Base-by-base conservation (phyloP, 1,284 basidiomycete genomes). In the Trichosporon inkin region DNA sequence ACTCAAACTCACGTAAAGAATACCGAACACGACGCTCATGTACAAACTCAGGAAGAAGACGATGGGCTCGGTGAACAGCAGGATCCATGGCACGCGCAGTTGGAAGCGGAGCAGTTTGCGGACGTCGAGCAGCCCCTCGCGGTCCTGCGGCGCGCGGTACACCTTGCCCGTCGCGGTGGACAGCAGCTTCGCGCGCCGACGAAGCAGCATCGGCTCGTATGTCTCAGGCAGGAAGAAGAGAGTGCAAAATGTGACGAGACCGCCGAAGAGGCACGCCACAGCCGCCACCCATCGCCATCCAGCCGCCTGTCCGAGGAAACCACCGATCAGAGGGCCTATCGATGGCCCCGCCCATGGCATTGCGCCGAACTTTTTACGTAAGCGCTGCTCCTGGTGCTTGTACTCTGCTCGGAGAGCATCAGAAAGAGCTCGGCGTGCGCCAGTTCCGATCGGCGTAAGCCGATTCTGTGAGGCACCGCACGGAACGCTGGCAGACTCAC, bases 231-330 rank as follows among this genome's bases (percentile, higher is more conserved):
- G 64, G 53, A 73, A 62, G 56, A 74, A 40, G 19, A 73, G 62
- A 1, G 44, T 49, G 13, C 22, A 16, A 14, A 28, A 49, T 3
- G 44, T 49, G 22, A 49, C 44, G 39, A 74, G 44, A 10, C 69
- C 68, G 62, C 73, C 73, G 66, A 81, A 78, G 47, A 79, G 68
- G 64, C 86, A 82, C 78, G 87, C 83, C 39, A 88, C 73, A 81
- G 84, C 86, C 69, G 87, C 87, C 55, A 85, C 84, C 78, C 80
- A 81, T 22, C 78, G 62, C 80, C 79, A 80, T 0, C 68, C 69
- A 3, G 54, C 49, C 1, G 64, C 62, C 34, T 69, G 63, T 8
- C 68, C 68, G 28, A 80, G 73, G 64, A 76, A 77, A 0, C 73
- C 75, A 17, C 75, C 72, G 35, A 41, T 65, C 44, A 78, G 70